Base-by-base conservation (phyloP, 768 basidiomycete genomes). In the Suillus subluteus region DNA sequence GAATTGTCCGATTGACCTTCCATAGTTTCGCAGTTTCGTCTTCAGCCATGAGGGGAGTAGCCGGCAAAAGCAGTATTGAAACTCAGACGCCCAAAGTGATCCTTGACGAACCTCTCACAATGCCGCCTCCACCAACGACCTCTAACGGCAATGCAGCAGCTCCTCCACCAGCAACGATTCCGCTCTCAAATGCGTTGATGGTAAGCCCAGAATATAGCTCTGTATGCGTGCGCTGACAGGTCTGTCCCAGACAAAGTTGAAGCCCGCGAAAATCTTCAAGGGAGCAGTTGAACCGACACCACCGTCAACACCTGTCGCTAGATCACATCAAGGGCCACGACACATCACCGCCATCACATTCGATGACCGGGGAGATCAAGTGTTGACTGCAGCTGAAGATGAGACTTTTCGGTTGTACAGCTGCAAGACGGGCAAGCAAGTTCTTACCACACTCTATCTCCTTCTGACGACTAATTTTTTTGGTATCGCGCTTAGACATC, bases 1-100 rank as follows among this genome's bases (percentile, higher is more conserved):
- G 96, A 52, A 98, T 91, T 59, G 98, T 99, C 73, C 94, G 82
- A 79, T 95, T 95, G 69, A 99, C 96, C 74, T 96, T 92, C 95
- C 96, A 99, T 74, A 99, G 84, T 74, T 89, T 90, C 66, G 96
- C 91, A 67, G 90, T 87, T 78, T 94, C 92, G 80, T 94, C 91
- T 71, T 92, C 91, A 69, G 84, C 81, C 90, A 92, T 91, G 69
- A 67, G 64, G 64, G 73, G 68, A 69, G 65, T 66, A 66, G 62
- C 41, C 70, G 74, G 77, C 73, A 73, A 72, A 63, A 58, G 55
- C 58, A 37, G 73, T 73, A 79, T 88, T 88, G 72, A 78, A 87
- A 88, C 87, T 88, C 88, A 85, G 88, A 83, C 66, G 58, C 73
- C 69, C 66, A 55, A 62, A 58, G 67, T 55, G 65, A 62, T 48